Evolutionary conservation across 228 moss, liverwort and hornwort genomes (phyloP), one percentile per base, ranked within the genome.

Genomic region (Sphagnum fallax): DNA sequence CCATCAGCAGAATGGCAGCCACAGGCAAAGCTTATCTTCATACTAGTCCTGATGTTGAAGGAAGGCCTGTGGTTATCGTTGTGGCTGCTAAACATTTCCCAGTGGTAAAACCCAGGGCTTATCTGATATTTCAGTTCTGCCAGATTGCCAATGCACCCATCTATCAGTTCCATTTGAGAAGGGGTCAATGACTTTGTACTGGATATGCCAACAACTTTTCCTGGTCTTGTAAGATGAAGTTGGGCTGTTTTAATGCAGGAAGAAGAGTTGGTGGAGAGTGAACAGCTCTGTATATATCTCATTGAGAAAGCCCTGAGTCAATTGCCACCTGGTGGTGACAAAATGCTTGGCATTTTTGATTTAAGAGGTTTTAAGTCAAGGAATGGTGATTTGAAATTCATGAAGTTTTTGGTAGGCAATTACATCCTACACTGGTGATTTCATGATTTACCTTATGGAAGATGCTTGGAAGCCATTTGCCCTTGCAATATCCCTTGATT

Each of bases 1-100:
- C 86, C 58, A 74, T 87, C 16, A 75, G 75, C 72, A 77, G 59
- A 18, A 75, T 82, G 68, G 82, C 81, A 47, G 73, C 77, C 63
- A 77, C 74, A 10, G 91, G 91, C 49, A 85, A 89, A 75, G 91
- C 91, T 18, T 91, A 87, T 68, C 77, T 89, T 76, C 91, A 91
- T 73, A 72, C 73, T 52, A 83, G 76, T 65, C 79, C 74, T 64
- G 81, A 89, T 72, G 71, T 70, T 13, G 71, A 68, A 60, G 87
- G 87, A 67, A 73, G 87, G 59, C 91, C 91, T 53, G 89, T 89
- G 61, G 80, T 91, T 12, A 75, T 89, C 48, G 89, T 91, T 49
- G 74, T 80, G 48, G 89, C 91, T 62, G 87, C 81, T 16, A 89
- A 89, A 10, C 89, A 91, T 81, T 87, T 80, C 52, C 89, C 91